Evolutionary conservation across 768 basidiomycete species (phyloP), one percentile per base, ranked within the genome.

Genomic region (Suillus discolor): DNA sequence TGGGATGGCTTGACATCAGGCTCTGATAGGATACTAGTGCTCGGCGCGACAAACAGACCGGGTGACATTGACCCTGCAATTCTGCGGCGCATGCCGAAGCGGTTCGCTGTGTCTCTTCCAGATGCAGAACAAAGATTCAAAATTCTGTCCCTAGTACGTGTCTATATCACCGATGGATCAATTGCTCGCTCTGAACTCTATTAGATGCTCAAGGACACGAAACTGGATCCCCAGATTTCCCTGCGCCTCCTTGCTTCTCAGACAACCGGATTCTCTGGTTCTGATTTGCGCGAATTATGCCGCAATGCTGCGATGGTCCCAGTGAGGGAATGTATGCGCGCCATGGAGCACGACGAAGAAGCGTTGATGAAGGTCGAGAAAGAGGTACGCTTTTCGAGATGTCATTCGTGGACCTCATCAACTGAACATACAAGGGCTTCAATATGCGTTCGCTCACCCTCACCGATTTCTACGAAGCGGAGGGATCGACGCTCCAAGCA

Each of bases 21-120:
- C 15, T 82, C 85, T 1, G 91, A 96, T 69, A 84, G 93, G 31
- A 94, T 98, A 68, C 74, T 98, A 66, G 92, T 97, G 6, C 87
- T 99, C 2, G 97, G 97, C 18, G 96, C 97, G 0, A 99, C 97
- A 9, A 99, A 99, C 76, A 82, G 97, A 65, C 96, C 96, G 23
- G 91, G 90, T 72, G 97, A 99, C 69, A 94, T 95, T 63, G 93
- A 95, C 72, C 79, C 88, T 2, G 92, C 93, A 34, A 92, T 96
- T 69, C 80, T 95, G 28, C 85, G 93, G n/a, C 90, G 96, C n/a
- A 96, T 99, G 95, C 97, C 97, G 1, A 98, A 97, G 77, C 93
- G 96, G 13, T 98, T 98, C 75, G 85, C 92, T 1, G 85, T 99
- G 65, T 82, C 86, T 6, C 81, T 98, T 18, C 97, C 97, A 4